Percentiles rank a stretch among this genome's conserved stretches.
Conservation (phyloP, 805 yeast species). For the Groenewaldozyma salmanticensis region DNA sequence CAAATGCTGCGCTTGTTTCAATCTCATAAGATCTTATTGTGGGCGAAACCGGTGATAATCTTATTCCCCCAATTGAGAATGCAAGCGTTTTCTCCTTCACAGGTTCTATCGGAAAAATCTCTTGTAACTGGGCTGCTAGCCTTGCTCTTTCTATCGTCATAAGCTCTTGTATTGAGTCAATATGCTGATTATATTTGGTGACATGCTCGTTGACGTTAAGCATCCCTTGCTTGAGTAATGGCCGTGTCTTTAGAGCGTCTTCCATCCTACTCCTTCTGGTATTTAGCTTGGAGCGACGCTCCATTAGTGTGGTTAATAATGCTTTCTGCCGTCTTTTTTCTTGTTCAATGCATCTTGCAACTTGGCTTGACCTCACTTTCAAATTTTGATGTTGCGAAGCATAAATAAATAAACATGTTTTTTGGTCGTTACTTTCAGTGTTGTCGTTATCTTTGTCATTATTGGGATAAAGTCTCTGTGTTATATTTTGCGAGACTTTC, state of each 20-base stretch:
- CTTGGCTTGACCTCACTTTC: conserved; percentile 2
- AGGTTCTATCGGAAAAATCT: conserved; percentile 15
- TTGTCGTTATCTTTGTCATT: too few species aligned
- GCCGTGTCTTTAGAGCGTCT: neutral
- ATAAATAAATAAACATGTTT: neutral
- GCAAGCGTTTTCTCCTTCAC: conserved; percentile 11
- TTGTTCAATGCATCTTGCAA: neutral
- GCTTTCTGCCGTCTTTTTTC: conserved; percentile 5
- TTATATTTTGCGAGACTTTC: conserved; percentile 12
- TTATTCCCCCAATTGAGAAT: conserved; percentile 29
- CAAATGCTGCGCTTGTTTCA: conserved; percentile 40
- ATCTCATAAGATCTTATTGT: conserved; percentile 26
- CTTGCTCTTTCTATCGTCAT: conserved; percentile 18
- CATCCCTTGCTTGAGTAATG: neutral
- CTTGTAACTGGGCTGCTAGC: conserved; percentile 20
- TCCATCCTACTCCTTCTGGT: conserved; percentile 6
- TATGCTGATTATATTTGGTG: neutral
- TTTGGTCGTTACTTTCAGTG: conserved; percentile 4
- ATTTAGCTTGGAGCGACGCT: conserved; percentile 8
- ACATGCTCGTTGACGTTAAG: neutral
- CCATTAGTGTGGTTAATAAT: conserved; percentile 6
- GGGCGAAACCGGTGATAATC: conserved; percentile 19
- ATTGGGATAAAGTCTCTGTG: conserved; percentile 11
- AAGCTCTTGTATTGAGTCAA: neutral
- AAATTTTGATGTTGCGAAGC: conserved; percentile 6